Evolutionary conservation across 371 early-diverging fungal genomes (phyloP).

Genomic region (Actinomucor elegans): DNA sequence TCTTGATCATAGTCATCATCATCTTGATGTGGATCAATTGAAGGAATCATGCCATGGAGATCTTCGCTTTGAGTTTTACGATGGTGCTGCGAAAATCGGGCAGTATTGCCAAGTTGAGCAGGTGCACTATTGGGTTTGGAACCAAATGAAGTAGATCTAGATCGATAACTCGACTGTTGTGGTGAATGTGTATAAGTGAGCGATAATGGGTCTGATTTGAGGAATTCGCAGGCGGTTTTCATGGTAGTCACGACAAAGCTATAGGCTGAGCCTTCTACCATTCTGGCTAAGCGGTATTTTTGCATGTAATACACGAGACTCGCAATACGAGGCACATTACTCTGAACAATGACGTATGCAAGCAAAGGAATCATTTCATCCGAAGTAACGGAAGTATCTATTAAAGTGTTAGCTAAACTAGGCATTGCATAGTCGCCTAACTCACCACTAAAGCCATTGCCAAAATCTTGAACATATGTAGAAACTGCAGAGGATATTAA

Average conservation of each 20-base stretch:
- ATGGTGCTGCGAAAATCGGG: constrained; percentile 24
- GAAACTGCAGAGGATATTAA: constrained; percentile 37
- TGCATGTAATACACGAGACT: constrained; percentile 61
- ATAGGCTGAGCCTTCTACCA: constrained; percentile 50
- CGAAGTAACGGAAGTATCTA: constrained; percentile 53
- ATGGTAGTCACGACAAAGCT: constrained; percentile 57
- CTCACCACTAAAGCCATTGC: constrained; percentile 17
- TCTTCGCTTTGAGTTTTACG: constrained; percentile 50
- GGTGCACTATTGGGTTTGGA: constrained; percentile 12
- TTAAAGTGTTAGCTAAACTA: background rate
- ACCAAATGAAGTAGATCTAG: constrained; percentile 36
- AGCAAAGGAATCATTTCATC: constrained; percentile 67
- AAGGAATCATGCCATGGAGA: constrained; percentile 12
- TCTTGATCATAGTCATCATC: background rate
- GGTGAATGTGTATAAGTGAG: constrained; percentile 33
- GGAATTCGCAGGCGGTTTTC: constrained; percentile 53
- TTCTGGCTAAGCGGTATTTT: constrained; percentile 48
- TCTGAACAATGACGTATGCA: constrained; percentile 54
- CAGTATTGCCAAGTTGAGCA: background rate
- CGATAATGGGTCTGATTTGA: constrained; percentile 58
- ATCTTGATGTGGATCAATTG: background rate
- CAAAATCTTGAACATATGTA: constrained; percentile 27
- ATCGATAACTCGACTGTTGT: constrained; percentile 4
- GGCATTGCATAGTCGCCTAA: background rate
- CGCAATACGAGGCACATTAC: constrained; percentile 49